A percentile compares a stretch with the other conserved stretches of the same genome.
Conservation (phyloP, 2,329 filamentous ascomycete genomes). For the Colletotrichum zoysiae region DNA sequence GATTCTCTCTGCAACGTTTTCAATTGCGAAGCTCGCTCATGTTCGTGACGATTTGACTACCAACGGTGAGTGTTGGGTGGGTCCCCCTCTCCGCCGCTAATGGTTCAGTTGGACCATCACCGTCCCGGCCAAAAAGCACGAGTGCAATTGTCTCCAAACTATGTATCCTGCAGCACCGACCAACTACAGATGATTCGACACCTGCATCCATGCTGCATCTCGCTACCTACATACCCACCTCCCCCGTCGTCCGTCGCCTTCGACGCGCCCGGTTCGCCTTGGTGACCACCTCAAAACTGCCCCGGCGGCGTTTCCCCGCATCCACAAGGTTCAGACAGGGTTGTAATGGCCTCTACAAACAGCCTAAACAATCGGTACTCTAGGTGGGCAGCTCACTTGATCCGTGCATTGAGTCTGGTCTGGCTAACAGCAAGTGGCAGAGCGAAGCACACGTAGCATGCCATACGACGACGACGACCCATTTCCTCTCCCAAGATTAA, state of each 20-base stretch:
- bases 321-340: neutral
- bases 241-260: neutral
- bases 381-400: neutral
- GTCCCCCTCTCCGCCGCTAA: constrained; percentile 17
- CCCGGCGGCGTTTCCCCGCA: constrained; percentile 8
- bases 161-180: neutral
- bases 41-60: neutral
- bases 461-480: neutral
- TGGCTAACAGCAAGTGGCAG: neutral
- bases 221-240: neutral
- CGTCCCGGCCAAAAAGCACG: constrained; percentile 23
- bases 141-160: neutral
- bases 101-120: constrained; percentile 24
- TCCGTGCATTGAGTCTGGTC: neutral
- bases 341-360: neutral
- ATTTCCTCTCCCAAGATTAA: neutral
- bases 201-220: constrained; percentile 5
- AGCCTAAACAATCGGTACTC: neutral
- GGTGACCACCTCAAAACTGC: neutral
- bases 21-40: neutral
- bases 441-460: neutral
- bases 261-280: neutral
- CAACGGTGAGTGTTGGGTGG: constrained; percentile 10
- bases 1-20: neutral
- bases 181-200: constrained; percentile 12